A percentile compares a stretch with the other conserved stretches of the same genome.
These are phyloP conservation scores for Daedalea quercina DNA, from an alignment of 768 basidiomycete genomes.

Conservation along the genomic window DNA sequence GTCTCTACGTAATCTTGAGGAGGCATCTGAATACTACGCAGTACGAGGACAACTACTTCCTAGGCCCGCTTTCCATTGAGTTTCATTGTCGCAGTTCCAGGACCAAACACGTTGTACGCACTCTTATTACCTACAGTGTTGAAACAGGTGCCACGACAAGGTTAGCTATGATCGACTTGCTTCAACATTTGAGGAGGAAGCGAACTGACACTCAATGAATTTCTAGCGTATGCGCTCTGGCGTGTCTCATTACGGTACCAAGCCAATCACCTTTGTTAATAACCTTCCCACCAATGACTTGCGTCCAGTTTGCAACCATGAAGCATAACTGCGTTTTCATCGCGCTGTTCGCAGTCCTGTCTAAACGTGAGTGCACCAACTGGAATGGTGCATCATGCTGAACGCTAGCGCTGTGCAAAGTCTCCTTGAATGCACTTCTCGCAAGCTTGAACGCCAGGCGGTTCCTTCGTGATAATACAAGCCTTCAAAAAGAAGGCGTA, in stretches of 20 bases:
- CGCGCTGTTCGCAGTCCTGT: slow-evolving; percentile 17
- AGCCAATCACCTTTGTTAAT: neutral
- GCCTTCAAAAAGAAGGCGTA: neutral
- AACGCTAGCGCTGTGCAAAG: neutral
- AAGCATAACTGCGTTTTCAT: slow-evolving; percentile 19
- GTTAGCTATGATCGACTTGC: slow-evolving; percentile 3
- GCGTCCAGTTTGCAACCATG: slow-evolving; percentile 18
- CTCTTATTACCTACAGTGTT: slow-evolving; percentile 19
- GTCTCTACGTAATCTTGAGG: neutral
- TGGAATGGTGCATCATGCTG: too few relatives aligned
- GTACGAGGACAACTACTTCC: too few relatives aligned
- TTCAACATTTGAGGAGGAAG: neutral
- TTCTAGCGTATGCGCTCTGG: slow-evolving; percentile 16
- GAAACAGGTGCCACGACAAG: slow-evolving; percentile 21
- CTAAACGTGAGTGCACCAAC: slow-evolving; percentile 15
- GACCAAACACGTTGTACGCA: slow-evolving; percentile 13
- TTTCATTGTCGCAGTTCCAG: neutral
- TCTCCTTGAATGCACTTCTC: slow-evolving; percentile 13
- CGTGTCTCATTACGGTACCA: slow-evolving; percentile 17
- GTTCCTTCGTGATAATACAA: slow-evolving; percentile 1
- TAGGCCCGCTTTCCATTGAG: too few relatives aligned
- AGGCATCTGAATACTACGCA: neutral
- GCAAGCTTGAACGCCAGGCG: slow-evolving; percentile 12
- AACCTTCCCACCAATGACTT: neutral
- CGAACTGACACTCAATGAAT: neutral